Percentiles rank a stretch among this genome's conserved stretches.
Evolutionary conservation across 2,329 filamentous ascomycete species (phyloP).

Genomic region (Cytospora mali): DNA sequence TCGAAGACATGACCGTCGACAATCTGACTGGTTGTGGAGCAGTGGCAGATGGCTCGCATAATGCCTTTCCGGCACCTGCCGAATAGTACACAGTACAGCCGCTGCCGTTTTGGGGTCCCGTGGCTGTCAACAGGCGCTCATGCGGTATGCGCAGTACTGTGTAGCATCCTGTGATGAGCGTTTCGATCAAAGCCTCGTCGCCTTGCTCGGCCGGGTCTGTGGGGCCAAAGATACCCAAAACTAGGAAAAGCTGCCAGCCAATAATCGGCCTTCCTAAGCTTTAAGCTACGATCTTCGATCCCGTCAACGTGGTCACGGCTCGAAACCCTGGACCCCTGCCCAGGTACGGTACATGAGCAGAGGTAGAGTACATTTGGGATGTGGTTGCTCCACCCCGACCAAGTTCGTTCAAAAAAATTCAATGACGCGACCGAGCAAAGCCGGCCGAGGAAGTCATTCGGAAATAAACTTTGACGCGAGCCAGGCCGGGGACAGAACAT

Average conservation of each 20-base stretch:
- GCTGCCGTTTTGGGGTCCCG: not conserved
- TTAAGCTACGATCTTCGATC: conserved; percentile 25
- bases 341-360: conserved; percentile 3
- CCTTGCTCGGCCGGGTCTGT: conserved; percentile 15
- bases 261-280: conserved; percentile 20
- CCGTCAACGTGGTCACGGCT: conserved; percentile 15
- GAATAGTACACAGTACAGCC: not conserved
- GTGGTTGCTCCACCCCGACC: conserved; percentile 12
- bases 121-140: not conserved
- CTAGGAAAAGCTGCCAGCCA: conserved; percentile 25
- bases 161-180: conserved; percentile 16
- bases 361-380: conserved; percentile 13
- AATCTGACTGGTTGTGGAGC: not conserved
- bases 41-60: conserved; percentile 1
- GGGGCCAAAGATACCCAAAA: conserved; percentile 14
- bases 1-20: not conserved
- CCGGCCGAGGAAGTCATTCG: conserved; percentile 15
- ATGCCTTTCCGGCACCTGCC: not conserved
- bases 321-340: conserved; percentile 1
- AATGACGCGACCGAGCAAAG: conserved; percentile 10
- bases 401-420: conserved; percentile 3
- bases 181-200: conserved; percentile 19
- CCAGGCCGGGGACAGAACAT: conserved; percentile 13
- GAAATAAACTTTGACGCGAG: conserved; percentile 15
- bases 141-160: conserved; percentile 1